Conservation (phyloP, 164 flowering plant genomes). For the Santalum album region DNA sequence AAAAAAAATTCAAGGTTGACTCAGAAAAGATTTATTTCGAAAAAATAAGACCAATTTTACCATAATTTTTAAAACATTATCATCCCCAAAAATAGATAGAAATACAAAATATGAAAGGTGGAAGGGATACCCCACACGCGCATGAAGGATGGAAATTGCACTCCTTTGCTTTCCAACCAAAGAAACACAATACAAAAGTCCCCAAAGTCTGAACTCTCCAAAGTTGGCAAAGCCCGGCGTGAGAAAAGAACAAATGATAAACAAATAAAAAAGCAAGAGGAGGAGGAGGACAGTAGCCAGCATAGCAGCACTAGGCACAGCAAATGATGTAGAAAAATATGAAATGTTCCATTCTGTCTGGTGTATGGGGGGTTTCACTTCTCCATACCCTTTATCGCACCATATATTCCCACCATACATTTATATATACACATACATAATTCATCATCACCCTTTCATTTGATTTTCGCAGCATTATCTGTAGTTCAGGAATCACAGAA, state of each 20-base stretch:
- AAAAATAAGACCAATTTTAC: no score
- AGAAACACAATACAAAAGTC: not conserved
- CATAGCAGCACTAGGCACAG: slow-evolving; percentile 6
- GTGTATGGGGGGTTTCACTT: slow-evolving; percentile 14
- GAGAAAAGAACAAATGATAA: not conserved
- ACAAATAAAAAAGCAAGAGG: not conserved
- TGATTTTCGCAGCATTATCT: no score
- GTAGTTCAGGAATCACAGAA: no score
- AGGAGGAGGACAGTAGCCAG: not conserved
- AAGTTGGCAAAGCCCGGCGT: not conserved
- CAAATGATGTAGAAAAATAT: slow-evolving; percentile 10
- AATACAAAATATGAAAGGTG: no score
- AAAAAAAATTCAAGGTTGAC: no score
- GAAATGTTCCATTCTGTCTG: slow-evolving; percentile 15
- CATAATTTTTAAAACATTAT: no score
- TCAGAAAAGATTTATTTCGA: no score
- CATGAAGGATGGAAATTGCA: not conserved
- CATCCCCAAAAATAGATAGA: no score
- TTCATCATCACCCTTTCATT: not conserved
- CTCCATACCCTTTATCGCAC: not conserved
- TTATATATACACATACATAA: not conserved
- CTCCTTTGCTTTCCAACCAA: not conserved
- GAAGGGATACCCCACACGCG: not conserved
- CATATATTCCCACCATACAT: not conserved
- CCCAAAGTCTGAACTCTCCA: not conserved